These are phyloP conservation scores for Fusarium siculi DNA, from an alignment of 2,329 filamentous ascomycete species.

Conservation along the genomic window DNA sequence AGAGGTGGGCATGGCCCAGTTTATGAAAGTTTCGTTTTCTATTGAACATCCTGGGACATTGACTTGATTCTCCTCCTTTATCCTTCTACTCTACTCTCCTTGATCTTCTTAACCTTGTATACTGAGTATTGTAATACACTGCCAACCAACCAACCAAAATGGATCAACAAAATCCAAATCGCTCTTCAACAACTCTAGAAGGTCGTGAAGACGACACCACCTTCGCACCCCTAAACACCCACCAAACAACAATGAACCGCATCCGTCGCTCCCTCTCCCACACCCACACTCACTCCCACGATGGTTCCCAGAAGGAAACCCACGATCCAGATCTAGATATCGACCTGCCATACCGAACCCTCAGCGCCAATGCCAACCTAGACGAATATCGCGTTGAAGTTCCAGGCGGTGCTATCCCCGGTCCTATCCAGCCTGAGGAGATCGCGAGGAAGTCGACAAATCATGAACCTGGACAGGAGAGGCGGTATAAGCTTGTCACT, in stretches of 20 bases:
- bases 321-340: slow-evolving; percentile 57
- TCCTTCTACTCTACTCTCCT: not conserved
- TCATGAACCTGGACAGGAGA: slow-evolving; percentile 33
- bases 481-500: slow-evolving; percentile 64
- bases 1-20: slow-evolving; percentile 24
- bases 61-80: slow-evolving; percentile 11
- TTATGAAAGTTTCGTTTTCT: not conserved
- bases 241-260: slow-evolving; percentile 25
- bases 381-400: slow-evolving; percentile 75
- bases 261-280: slow-evolving; percentile 41
- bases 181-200: slow-evolving; percentile 35
- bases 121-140: not conserved
- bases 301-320: slow-evolving; percentile 47
- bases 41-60: slow-evolving; percentile 23
- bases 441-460: slow-evolving; percentile 34
- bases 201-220: slow-evolving; percentile 22
- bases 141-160: slow-evolving; percentile 3
- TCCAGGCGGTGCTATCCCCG: slow-evolving; percentile 68
- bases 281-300: slow-evolving; percentile 8
- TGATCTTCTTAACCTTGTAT: not conserved
- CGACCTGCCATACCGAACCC: slow-evolving; percentile 73
- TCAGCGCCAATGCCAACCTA: slow-evolving; percentile 69
- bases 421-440: slow-evolving; percentile 46
- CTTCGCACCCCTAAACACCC: slow-evolving; percentile 41
- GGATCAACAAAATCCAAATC: slow-evolving; percentile 24